Evolutionary conservation across 257 asterid genomes (phyloP).

Genomic region (Mentha longifolia): DNA sequence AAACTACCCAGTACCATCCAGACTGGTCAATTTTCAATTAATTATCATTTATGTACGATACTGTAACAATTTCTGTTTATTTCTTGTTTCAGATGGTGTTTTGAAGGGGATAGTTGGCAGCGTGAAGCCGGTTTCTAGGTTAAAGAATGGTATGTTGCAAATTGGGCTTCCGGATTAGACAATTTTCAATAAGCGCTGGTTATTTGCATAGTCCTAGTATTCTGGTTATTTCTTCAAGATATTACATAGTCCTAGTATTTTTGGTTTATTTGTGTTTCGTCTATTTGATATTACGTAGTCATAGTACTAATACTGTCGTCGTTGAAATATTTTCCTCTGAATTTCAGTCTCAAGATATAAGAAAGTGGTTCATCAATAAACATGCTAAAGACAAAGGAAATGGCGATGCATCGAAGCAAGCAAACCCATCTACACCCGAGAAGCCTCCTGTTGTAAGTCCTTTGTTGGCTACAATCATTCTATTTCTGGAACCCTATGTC

Average conservation of each 20-base stretch:
- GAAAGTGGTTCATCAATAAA: slow-evolving; percentile 90
- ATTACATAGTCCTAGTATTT: not conserved
- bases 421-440: slow-evolving; percentile 52
- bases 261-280: not conserved
- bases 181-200: not conserved
- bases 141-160: slow-evolving; percentile 43
- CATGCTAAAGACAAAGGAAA: slow-evolving; percentile 64
- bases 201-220: not conserved
- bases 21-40: not conserved
- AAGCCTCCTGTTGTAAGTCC: slow-evolving; percentile 53
- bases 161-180: not conserved
- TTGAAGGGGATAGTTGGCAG: slow-evolving; percentile 27
- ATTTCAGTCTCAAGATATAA: slow-evolving; percentile 80
- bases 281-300: not conserved
- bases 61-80: not conserved
- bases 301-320: not conserved
- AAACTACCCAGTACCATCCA: not conserved
- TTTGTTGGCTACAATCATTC: slow-evolving; percentile 27
- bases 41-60: not conserved
- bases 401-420: slow-evolving; percentile 49
- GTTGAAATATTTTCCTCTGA: slow-evolving; percentile 10
- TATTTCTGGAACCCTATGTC: slow-evolving; percentile 1
- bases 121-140: slow-evolving; percentile 22
- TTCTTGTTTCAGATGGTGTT: slow-evolving; percentile 37
- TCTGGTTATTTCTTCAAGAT: not conserved